Evolutionary conservation across 2,329 filamentous ascomycete species (phyloP).

Genomic region (Penicillium sp.): DNA sequence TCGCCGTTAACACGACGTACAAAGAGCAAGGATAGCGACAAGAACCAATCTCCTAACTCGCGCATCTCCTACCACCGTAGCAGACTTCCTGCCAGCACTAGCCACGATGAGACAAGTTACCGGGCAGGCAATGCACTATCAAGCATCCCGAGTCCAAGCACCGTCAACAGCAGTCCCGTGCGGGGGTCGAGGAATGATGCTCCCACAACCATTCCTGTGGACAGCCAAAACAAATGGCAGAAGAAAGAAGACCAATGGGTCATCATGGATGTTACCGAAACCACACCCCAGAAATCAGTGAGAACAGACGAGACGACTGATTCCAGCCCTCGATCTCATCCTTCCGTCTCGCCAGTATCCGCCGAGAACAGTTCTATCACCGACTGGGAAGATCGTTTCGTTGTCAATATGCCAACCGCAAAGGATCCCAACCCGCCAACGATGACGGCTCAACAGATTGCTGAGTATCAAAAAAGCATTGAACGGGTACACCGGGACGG

Average conservation of each 20-base stretch:
- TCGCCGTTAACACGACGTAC: conserved; percentile 17
- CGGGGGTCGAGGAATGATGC: conserved; percentile 19
- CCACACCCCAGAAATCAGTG: conserved; percentile 20
- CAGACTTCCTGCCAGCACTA: conserved; percentile 13
- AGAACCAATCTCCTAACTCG: conserved; percentile 21
- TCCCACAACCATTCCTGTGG: conserved; percentile 1
- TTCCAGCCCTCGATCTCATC: conserved; percentile 30
- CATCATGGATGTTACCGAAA: conserved; percentile 30
- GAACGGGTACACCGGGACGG: conserved; percentile 33
- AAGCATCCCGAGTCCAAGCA: conserved; percentile 39
- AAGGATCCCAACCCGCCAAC: conserved; percentile 43
- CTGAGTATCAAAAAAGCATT: conserved; percentile 41
- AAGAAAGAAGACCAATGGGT: conserved; percentile 40
- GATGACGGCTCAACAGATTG: conserved; percentile 42
- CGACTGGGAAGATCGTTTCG: conserved; percentile 44
- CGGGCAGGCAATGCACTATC: conserved; percentile 38
- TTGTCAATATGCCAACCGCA: conserved; percentile 46
- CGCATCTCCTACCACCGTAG: conserved; percentile 22
- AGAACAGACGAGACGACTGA: conserved; percentile 23
- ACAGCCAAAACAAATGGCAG: conserved; percentile 31
- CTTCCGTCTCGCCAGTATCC: conserved; percentile 34
- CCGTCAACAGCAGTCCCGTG: conserved; percentile 25
- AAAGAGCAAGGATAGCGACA: conserved; percentile 24
- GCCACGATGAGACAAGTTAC: conserved; percentile 3
- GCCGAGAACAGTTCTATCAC: conserved; percentile 33